A percentile compares a stretch with the other conserved stretches of the same genome.
Evolutionary conservation across 2,329 filamentous ascomycete genomes (phyloP).

Genomic region (Sclerotiophoma versabilis): DNA sequence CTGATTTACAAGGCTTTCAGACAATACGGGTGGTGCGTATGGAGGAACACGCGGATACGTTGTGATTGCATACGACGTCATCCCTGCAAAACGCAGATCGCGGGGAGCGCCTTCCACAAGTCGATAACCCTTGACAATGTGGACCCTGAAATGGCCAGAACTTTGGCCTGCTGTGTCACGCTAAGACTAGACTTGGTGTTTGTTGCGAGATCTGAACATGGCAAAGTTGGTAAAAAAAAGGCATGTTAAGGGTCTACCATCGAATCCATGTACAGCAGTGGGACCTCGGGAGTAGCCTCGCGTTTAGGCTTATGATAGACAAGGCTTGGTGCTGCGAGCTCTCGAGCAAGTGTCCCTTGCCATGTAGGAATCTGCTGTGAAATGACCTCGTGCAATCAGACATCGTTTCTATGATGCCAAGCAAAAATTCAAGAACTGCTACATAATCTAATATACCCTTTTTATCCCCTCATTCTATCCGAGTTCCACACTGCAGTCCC

Average conservation of each 20-base stretch:
- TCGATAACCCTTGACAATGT: slow-evolving; percentile 7
- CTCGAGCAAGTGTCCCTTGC: no score
- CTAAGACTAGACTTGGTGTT: slow-evolving; percentile 4
- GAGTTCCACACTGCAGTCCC: no score
- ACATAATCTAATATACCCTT: no score
- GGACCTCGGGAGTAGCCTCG: background rate
- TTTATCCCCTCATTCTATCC: no score
- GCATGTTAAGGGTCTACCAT: background rate
- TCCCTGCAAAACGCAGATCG: slow-evolving; percentile 13
- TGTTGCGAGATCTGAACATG: slow-evolving; percentile 9
- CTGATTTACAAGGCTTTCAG: slow-evolving; percentile 7
- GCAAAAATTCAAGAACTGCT: no score
- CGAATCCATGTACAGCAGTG: slow-evolving; percentile 1
- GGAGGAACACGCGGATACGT: slow-evolving; percentile 6
- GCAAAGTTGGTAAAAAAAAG: background rate
- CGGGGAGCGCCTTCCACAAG: slow-evolving; percentile 9
- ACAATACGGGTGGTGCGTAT: slow-evolving; percentile 1
- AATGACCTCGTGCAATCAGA: no score
- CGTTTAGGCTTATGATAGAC: no score
- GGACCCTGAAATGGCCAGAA: slow-evolving; percentile 10
- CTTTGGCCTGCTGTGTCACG: background rate
- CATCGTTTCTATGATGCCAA: no score
- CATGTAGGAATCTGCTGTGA: no score
- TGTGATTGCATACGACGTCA: slow-evolving; percentile 11
- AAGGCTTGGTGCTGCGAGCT: no score